These are phyloP conservation scores for Ophiosphaerella narmari DNA, from an alignment of 2,329 filamentous ascomycete genomes.

Conservation along the genomic window DNA sequence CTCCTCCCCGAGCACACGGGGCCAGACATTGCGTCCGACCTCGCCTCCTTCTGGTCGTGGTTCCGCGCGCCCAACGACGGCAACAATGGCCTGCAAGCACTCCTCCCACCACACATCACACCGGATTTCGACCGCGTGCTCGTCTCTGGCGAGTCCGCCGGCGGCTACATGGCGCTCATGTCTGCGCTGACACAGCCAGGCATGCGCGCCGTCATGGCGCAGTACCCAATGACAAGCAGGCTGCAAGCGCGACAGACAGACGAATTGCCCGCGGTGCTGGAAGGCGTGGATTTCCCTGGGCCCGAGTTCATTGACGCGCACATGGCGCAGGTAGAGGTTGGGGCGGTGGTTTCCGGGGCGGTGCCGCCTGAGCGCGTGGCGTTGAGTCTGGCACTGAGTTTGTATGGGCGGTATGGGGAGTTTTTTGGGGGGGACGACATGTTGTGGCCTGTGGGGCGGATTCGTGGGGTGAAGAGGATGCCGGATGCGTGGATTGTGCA, in stretches of 20 bases:
- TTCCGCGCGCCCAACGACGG: conserved; percentile 16
- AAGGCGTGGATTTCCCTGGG: conserved; percentile 8
- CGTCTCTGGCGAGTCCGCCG: conserved; percentile 45
- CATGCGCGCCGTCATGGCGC: conserved; percentile 24
- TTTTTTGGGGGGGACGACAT: conserved; percentile 31
- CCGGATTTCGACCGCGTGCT: conserved; percentile 35
- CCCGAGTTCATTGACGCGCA: conserved; percentile 25
- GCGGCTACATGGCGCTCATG: conserved; percentile 45
- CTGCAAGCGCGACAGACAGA: neutral
- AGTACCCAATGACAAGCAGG: conserved; percentile 35
- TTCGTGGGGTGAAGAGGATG: conserved; percentile 27
- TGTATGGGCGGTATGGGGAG: conserved; percentile 26
- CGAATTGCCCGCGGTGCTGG: neutral
- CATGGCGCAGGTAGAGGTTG: conserved; percentile 20
- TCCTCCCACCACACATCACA: conserved; percentile 2
- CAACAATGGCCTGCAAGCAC: conserved; percentile 4
- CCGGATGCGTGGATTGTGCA: conserved; percentile 40
- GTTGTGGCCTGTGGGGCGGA: conserved; percentile 29
- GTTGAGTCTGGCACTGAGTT: conserved; percentile 20
- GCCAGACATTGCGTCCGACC: conserved; percentile 53
- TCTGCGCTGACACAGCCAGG: conserved; percentile 26
- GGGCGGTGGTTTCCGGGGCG: conserved; percentile 20
- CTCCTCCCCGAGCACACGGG: conserved; percentile 56
- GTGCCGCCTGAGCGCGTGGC: conserved; percentile 21
- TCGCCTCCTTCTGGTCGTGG: conserved; percentile 57